phyloP scores from a whole-genome alignment of 2,329 filamentous ascomycete species.

The Talaromyces piceae region DNA sequence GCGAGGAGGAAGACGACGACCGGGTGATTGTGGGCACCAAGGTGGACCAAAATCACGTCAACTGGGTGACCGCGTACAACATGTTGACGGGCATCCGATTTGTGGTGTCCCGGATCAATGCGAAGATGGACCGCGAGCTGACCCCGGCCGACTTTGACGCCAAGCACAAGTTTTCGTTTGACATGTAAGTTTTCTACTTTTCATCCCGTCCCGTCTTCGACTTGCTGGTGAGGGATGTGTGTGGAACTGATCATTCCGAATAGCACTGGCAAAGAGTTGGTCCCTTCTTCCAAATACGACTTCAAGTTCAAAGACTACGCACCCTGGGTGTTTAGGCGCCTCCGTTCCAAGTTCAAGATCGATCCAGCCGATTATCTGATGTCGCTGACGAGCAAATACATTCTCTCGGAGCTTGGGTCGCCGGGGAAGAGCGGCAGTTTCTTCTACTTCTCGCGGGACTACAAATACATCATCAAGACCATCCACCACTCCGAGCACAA shows the following conservation, averaged over 20 bases:
- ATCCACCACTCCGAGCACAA: constrained; percentile 82
- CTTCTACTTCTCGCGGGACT: constrained; percentile 98
- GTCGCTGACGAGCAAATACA: constrained; percentile 97
- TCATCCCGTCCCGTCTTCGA: no score
- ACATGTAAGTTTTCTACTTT: constrained; percentile 60
- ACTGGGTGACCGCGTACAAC: constrained; percentile 97
- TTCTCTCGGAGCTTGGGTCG: constrained; percentile 91
- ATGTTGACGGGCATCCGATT: constrained; percentile 99
- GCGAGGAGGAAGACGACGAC: constrained; percentile 86
- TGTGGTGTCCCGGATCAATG: constrained; percentile 90
- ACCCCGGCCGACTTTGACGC: constrained; percentile 88
- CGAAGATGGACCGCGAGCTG: constrained; percentile 85
- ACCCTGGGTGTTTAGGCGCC: constrained; percentile 96
- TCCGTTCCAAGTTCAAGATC: constrained; percentile 78
- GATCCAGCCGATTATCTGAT: constrained; percentile 97
- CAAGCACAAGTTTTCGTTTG: constrained; percentile 97
- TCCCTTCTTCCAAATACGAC: constrained; percentile 97
- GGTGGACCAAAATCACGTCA: constrained; percentile 93
- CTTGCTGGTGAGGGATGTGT: not conserved
- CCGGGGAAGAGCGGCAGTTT: constrained; percentile 98
- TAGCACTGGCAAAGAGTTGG: constrained; percentile 91
- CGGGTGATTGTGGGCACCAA: constrained; percentile 89
- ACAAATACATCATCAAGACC: constrained; percentile 99
- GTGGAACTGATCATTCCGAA: constrained; percentile 26
- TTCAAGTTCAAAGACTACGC: constrained; percentile 99